Evolutionary conservation across 2,329 filamentous ascomycete genomes (phyloP).

Genomic region (Fusarium fujikuroi): DNA sequence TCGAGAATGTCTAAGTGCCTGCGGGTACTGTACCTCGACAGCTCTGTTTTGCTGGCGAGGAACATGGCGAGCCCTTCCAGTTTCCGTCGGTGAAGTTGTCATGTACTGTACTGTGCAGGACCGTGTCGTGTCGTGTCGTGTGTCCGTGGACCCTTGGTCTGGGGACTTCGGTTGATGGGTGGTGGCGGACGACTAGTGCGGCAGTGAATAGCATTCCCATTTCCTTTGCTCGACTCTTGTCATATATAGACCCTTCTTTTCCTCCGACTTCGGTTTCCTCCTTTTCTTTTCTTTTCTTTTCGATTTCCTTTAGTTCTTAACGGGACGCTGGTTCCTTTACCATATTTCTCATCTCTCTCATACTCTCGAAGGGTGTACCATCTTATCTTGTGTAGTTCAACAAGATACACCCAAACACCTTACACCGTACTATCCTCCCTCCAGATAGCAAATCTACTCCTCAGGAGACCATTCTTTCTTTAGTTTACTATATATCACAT

Average conservation of each 20-base stretch:
- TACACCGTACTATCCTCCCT: neutral
- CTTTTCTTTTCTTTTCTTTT: neutral
- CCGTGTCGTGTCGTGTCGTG: neutral
- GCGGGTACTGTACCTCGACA: constrained; percentile 9
- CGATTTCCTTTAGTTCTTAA: neutral
- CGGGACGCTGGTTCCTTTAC: constrained; percentile 6
- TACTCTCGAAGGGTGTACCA: neutral
- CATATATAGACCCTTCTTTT: constrained; percentile 28
- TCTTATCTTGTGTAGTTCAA: neutral
- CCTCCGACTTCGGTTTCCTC: constrained; percentile 19
- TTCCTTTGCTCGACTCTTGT: constrained; percentile 5
- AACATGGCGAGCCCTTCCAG: constrained; percentile 18
- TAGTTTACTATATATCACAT: neutral
- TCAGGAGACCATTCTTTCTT: neutral
- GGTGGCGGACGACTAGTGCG: constrained; percentile 19
- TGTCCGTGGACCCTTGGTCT: constrained; percentile 7
- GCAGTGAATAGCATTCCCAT: constrained; percentile 4
- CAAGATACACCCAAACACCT: neutral
- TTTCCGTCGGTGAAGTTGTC: constrained; percentile 23
- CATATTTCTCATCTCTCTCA: neutral
- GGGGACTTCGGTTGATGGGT: constrained; percentile 5
- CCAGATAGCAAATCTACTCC: neutral
- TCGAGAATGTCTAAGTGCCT: constrained; percentile 20
- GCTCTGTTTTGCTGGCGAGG: constrained; percentile 12
- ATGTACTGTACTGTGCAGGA: constrained; percentile 1